phyloP scores from a whole-genome alignment of 2,329 filamentous ascomycete species.

The Cladobotryum mycophilum region DNA sequence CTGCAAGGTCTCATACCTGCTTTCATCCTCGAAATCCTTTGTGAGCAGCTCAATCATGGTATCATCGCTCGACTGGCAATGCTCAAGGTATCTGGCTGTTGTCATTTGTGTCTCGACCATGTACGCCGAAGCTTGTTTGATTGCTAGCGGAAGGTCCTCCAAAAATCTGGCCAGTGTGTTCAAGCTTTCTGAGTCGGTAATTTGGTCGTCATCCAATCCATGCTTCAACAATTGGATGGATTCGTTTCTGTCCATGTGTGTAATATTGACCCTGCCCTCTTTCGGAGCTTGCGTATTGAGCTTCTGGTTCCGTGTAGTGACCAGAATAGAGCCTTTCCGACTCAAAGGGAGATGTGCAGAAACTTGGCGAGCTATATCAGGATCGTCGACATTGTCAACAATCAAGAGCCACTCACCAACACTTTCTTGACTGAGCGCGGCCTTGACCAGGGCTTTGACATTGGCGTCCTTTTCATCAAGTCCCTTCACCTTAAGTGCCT shows the following conservation, averaged over 20 bases:
- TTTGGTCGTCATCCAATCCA: neutral
- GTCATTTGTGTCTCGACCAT: constrained; percentile 24
- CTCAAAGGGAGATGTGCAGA: constrained; percentile 24
- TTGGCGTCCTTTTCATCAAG: constrained; percentile 29
- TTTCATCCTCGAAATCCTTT: constrained; percentile 24
- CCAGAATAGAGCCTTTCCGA: constrained; percentile 13
- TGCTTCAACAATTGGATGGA: neutral
- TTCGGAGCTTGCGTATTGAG: constrained; percentile 5
- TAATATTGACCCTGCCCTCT: constrained; percentile 15
- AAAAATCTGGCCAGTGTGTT: constrained; percentile 24
- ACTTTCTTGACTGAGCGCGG: constrained; percentile 22
- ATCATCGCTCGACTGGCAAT: constrained; percentile 19
- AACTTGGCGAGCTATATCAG: constrained; percentile 15
- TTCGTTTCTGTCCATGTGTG: constrained; percentile 1
- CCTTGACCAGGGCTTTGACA: constrained; percentile 30
- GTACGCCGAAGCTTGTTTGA: constrained; percentile 30
- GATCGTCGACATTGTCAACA: constrained; percentile 39
- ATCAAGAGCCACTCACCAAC: constrained; percentile 34
- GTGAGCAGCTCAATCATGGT: constrained; percentile 21
- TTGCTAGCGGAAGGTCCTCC: constrained; percentile 27
- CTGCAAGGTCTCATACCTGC: constrained; percentile 18
- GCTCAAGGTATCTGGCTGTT: constrained; percentile 19
- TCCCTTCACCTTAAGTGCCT: constrained; percentile 20
- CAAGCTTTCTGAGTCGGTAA: neutral
- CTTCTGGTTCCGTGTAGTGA: constrained; percentile 16